These are phyloP conservation scores for Trametes elegans DNA, from an alignment of 768 basidiomycete species.

Conservation along the genomic window DNA sequence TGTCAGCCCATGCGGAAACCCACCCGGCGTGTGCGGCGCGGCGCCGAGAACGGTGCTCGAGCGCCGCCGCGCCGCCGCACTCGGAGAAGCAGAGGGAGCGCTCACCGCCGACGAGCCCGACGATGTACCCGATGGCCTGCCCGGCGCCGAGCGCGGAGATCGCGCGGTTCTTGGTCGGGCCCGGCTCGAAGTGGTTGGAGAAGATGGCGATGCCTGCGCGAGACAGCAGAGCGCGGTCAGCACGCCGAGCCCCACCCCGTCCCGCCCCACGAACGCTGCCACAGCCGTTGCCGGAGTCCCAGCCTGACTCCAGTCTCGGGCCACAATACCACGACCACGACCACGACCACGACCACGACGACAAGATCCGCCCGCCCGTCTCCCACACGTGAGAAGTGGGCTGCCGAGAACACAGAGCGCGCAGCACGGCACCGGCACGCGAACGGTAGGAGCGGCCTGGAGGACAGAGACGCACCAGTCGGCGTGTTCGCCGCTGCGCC, in stretches of 20 bases:
- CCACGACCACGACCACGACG: no score
- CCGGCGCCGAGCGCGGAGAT: slow-evolving; percentile 36
- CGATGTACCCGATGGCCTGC: slow-evolving; percentile 34
- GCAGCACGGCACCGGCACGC: no score
- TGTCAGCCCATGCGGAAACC: no score
- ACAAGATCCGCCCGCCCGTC: no score
- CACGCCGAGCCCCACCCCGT: no score
- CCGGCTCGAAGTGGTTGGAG: slow-evolving; percentile 31
- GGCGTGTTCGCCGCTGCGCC: slow-evolving; percentile 37
- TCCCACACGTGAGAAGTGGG: no score
- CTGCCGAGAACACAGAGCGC: not conserved
- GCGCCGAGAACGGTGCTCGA: no score
- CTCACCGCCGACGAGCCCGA: slow-evolving; percentile 33
- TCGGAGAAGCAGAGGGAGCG: not conserved
- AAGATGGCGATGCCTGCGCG: slow-evolving; percentile 24
- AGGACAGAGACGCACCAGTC: slow-evolving; percentile 22
- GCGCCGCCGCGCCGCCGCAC: not conserved
- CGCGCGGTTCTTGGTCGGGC: slow-evolving; percentile 30
- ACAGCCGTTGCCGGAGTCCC: no score
- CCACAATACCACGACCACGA: no score
- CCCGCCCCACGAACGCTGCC: no score
- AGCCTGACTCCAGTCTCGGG: no score
- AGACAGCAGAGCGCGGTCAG: not conserved
- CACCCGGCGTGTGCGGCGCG: no score
- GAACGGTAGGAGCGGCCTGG: not conserved